Evolutionary conservation across 768 basidiomycete species (phyloP), one percentile per base, ranked within the genome.

Genomic region (Mycena belliarum): DNA sequence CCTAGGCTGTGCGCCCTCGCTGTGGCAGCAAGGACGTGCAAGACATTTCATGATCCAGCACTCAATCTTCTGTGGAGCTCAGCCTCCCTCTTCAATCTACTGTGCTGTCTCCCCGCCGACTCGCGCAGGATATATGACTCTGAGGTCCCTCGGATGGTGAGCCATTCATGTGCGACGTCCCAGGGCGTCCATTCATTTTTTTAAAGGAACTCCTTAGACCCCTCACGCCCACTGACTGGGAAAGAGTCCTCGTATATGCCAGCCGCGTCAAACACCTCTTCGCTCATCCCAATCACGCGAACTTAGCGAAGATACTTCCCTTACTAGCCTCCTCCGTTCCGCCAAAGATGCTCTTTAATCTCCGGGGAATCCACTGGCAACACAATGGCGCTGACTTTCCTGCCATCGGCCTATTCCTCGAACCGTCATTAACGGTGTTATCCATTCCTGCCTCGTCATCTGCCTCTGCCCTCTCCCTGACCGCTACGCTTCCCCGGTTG

Each of bases 201-300:
- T n/a, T n/a, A 4, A 14, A 35, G 35, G 16, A 35, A 16, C 35
- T 51, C 32, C 50, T 51, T 52, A 32, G 52, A 53, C 52, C 52
- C 32, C 11, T 53, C 37, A 4, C n/a, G 26, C 32, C 15, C 14
- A n/a, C 16, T 18, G 42, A 53, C 18, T 53, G 52, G 52, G 43
- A 53, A 3, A 44, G 52, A 53, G 52, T 53, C 9, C 43, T 44
- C 43, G 20, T 44, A 25, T 53, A 53, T n/a, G 52, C 52, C 14
- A 16, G 42, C 33, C 52, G 52, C 33, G 18, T 53, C 16, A 15
- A 32, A 5, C 21, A 45, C 26, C 52, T 53, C 33, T 45, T 44
- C 43, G 44, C 32, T 33, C 20, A 24, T 7, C 37, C 29, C 9
- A 3, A 16, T 8, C 29, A 53, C 18, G 44, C 42, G 18, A 21